Percentiles rank a stretch among this genome's conserved stretches.
These are phyloP conservation scores for Aspergillus sclerotioniger DNA, from an alignment of 495 filamentous ascomycete species.

Conservation along the genomic window DNA sequence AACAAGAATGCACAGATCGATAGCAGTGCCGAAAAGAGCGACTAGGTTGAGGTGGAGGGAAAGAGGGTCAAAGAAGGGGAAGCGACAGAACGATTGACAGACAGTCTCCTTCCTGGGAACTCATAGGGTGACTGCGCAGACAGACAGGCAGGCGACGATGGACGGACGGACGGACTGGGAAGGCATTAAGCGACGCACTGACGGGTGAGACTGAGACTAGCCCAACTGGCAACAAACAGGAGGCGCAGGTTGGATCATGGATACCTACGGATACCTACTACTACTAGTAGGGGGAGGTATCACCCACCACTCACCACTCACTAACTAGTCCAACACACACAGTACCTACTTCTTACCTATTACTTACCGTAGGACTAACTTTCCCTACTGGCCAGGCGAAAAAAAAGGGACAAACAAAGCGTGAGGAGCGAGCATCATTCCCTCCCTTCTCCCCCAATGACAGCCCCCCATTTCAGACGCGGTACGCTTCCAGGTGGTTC, in stretches of 20 bases:
- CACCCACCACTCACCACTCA: too few species aligned
- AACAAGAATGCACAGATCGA: background rate
- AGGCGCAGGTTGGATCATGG: too few species aligned
- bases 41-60: slow-evolving; percentile 10
- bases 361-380: background rate
- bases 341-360: too few species aligned
- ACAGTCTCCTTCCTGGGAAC: background rate
- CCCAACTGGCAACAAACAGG: background rate
- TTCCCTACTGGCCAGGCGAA: background rate
- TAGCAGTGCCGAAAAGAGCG: slow-evolving; percentile 8
- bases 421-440: slow-evolving; percentile 4
- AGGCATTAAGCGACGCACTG: background rate
- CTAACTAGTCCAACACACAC: too few species aligned
- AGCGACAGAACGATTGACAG: slow-evolving; percentile 9
- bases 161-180: background rate
- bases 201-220: background rate
- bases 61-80: slow-evolving; percentile 1
- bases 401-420: slow-evolving; percentile 1
- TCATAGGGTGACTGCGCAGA: too few species aligned
- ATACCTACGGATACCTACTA: too few species aligned
- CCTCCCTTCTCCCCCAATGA: slow-evolving; percentile 3
- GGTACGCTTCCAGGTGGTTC: slow-evolving; percentile 3
- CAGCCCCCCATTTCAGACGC: background rate
- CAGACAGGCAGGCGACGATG: background rate
- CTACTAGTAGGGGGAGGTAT: background rate